Evolutionary conservation across 768 basidiomycete species (phyloP).

Genomic region (Flagelloscypha sp.): DNA sequence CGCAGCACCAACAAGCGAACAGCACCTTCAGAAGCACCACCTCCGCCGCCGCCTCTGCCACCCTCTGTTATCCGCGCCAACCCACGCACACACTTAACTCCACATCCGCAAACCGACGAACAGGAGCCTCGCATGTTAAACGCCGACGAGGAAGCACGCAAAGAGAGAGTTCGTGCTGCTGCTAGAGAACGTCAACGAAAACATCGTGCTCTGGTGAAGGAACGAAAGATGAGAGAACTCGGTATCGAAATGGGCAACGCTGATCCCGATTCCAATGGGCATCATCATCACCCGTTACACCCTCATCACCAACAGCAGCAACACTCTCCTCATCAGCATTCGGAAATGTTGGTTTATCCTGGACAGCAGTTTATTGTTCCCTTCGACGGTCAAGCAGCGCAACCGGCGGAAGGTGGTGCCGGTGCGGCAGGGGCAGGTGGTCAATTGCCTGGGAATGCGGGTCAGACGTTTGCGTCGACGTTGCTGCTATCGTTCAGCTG

Average conservation of each 20-base stretch:
- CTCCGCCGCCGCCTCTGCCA: no score
- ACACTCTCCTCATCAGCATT: no score
- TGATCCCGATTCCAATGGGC: slow-evolving; percentile 22
- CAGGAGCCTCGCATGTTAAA: no score
- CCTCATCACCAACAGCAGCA: slow-evolving; percentile 30
- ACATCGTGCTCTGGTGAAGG: slow-evolving; percentile 45
- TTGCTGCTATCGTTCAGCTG: slow-evolving; percentile 39
- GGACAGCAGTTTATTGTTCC: slow-evolving; percentile 39
- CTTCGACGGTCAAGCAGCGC: slow-evolving; percentile 11
- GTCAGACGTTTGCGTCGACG: slow-evolving; percentile 44
- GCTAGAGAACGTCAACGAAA: slow-evolving; percentile 48
- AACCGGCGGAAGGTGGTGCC: no score
- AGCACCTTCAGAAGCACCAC: no score
- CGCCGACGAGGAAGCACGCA: slow-evolving; percentile 36
- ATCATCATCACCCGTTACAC: slow-evolving; percentile 36
- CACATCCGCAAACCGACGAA: no score
- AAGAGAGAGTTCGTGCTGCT: slow-evolving; percentile 39
- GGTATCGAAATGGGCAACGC: slow-evolving; percentile 47
- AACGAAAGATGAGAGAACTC: slow-evolving; percentile 46
- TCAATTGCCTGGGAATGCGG: slow-evolving; percentile 28
- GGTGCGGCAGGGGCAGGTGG: no score
- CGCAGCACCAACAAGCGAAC: no score
- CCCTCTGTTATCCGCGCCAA: no score
- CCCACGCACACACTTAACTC: no score
- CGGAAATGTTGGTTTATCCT: slow-evolving; percentile 35